Evolutionary conservation across 768 basidiomycete species (phyloP), one percentile per base, ranked within the genome.

Genomic region (Dendrothele bispora): DNA sequence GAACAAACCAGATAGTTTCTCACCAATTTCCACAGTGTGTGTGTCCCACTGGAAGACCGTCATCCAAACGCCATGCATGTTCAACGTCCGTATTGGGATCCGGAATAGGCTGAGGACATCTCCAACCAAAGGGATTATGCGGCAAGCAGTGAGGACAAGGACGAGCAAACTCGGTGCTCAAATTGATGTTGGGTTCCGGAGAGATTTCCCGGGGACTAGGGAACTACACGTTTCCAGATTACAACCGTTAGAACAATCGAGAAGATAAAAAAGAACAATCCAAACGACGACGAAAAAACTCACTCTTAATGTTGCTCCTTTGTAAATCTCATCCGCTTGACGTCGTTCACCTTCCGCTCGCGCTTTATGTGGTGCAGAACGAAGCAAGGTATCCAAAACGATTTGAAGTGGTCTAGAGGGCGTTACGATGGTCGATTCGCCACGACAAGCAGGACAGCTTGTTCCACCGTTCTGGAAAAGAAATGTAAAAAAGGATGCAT

Each of bases 321-420:
- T 78, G 58, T 92, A 93, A 21, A 92, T 67, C 48, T 89, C 88
- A 56, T 93, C 91, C 3, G 91, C 91, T 65, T 93, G 91, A 48
- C 78, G 73, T 18, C 83, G 79, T 61, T 93, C 91, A 30, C 84
- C 71, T 57, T 79, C 79, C 27, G 84, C 68, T 38, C 91, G 83
- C 38, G 75, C 74, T 59, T 78, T 82, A 28, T 82, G 77, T 12
- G 91, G 91, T 14, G 82, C 83, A 32, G 73, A 68, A n/a, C 85
- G 85, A 26, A 91, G 69, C 22, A 93, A 66, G 6, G 83, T 65
- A 57, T 92, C 88, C 47, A 91, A 65, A 53, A 91, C 77, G 30
- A 78, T 69, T 62, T 93, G 86, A 12, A 93, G 65, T 3, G 80
- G 77, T 24, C 91, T 82, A 49, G 86, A 91, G 17, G 86, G 86